A percentile compares a stretch with the other conserved stretches of the same genome.
These are phyloP conservation scores for Myotisia sp. DNA, from an alignment of 2,329 filamentous ascomycete genomes.

Conservation along the genomic window DNA sequence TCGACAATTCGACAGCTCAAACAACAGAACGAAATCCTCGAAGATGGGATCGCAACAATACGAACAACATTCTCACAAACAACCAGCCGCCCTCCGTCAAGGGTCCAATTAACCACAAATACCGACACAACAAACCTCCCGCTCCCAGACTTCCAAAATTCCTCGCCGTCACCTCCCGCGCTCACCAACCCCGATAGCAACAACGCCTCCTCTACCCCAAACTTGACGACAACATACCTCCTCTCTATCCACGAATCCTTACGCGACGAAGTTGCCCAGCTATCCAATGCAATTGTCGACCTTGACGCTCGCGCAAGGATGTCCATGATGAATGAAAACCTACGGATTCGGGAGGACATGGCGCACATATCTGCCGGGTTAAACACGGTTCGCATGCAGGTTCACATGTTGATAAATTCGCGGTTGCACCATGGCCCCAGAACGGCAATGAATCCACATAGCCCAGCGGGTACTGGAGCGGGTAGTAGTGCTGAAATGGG, in stretches of 20 bases:
- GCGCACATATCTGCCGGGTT: slow-evolving; percentile 47
- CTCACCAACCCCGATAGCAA: slow-evolving; percentile 18
- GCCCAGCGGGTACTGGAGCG: slow-evolving; percentile 4
- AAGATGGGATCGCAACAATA: slow-evolving; percentile 32
- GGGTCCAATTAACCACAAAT: slow-evolving; percentile 10
- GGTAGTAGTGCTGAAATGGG: slow-evolving; percentile 10
- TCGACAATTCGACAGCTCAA: slow-evolving; percentile 31
- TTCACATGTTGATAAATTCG: slow-evolving; percentile 48
- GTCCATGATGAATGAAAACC: slow-evolving; percentile 49
- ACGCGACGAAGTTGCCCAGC: slow-evolving; percentile 43
- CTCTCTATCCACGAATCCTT: slow-evolving; percentile 48
- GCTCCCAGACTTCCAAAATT: slow-evolving; percentile 12
- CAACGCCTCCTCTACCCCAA: slow-evolving; percentile 11
- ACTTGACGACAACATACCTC: slow-evolving; percentile 40
- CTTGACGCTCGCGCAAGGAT: slow-evolving; percentile 48
- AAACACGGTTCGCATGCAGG: slow-evolving; percentile 44
- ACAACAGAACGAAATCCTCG: slow-evolving; percentile 34
- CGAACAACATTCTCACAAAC: slow-evolving; percentile 25
- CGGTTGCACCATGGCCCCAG: slow-evolving; percentile 35
- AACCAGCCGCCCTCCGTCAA: slow-evolving; percentile 13
- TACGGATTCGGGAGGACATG: slow-evolving; percentile 48
- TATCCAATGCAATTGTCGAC: slow-evolving; percentile 42
- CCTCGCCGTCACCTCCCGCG: slow-evolving; percentile 7
- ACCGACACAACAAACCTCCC: slow-evolving; percentile 6
- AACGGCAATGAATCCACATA: slow-evolving; percentile 9